Evolutionary conservation across 148 eudicot genomes (phyloP).

Genomic region (Pouteria glomerata): DNA sequence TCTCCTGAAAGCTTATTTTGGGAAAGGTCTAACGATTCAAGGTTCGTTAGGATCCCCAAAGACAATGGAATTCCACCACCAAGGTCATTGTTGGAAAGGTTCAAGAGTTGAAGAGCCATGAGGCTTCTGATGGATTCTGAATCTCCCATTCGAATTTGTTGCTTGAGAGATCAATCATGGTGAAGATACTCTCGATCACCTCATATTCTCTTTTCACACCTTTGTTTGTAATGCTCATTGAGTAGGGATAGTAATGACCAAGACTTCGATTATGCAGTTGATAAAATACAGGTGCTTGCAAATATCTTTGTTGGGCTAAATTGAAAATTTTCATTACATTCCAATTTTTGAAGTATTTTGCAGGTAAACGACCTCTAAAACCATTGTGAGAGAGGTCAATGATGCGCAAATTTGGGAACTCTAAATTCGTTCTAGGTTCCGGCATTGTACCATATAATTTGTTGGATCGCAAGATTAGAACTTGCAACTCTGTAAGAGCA

Average conservation of each 20-base stretch:
- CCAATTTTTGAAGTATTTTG: too few species aligned
- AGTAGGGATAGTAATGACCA: slow-evolving; percentile 16
- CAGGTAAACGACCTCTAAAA: slow-evolving; percentile 27
- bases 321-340: slow-evolving; percentile 18
- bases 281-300: background rate
- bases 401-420: too few species aligned
- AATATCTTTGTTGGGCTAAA: background rate
- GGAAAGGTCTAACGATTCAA: too few species aligned
- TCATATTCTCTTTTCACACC: slow-evolving; percentile 8
- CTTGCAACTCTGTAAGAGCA: too few species aligned
- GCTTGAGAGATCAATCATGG: too few species aligned
- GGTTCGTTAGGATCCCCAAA: slow-evolving; percentile 17
- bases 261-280: background rate
- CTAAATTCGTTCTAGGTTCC: too few species aligned
- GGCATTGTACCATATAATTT: too few species aligned
- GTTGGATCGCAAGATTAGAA: too few species aligned
- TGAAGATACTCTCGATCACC: slow-evolving; percentile 17
- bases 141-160: slow-evolving; percentile 24
- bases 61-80: slow-evolving; percentile 21
- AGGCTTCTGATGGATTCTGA: slow-evolving; percentile 15
- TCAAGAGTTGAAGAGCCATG: slow-evolving; percentile 30
- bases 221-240: too few species aligned
- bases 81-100: too few species aligned
- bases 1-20: too few species aligned
- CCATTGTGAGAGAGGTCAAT: slow-evolving; percentile 38